Base-by-base conservation (phyloP, 306 rosid genomes). In the Purshia tridentata region DNA sequence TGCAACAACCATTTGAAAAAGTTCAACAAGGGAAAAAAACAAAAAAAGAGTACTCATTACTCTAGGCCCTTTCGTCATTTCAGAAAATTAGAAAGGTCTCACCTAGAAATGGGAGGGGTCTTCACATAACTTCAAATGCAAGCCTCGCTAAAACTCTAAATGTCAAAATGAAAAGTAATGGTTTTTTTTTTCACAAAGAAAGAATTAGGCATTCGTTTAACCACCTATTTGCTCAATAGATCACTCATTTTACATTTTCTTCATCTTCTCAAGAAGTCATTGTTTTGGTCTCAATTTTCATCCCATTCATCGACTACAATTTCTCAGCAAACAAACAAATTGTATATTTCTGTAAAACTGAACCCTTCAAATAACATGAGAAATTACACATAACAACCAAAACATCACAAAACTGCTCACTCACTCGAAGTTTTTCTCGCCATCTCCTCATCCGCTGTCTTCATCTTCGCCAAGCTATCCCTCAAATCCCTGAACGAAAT, bases 401-500 rank as follows among this genome's bases (percentile, higher is more conserved):
- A 59, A 29, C 23, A n/a, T 66, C 42, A 77, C 2, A 14, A 19
- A 63, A 19, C 8, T 1, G 67, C 45, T 42, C 15, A 74, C 90
- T 78, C 29, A 86, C 89, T 0, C 3, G 76, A 18, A 13, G 8
- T 1, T 66, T 60, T 83, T 63, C 59, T 78, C 1, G 20, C 15
- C 9, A 66, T 57, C 6, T 77, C 76, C 0, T 46, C 72, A 0
- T 3, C 73, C 3, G 72, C 5, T 0, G 2, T 15, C 51, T 16
- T 8, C 51, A 82, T 0, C n/a, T 1, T 3, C 1, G 2, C 13
- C 80, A 84, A 53, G 60, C 70, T 20, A 0, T 54, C 56, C 64
- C 60, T 82, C 65, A 90, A 19, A 0, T 75, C 82, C 18, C 0
- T 19, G 4, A 1, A 4, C 0, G 10, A 0, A 49, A 9, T 0